phyloP scores from a whole-genome alignment of 768 basidiomycete species.

The Pulveroboletus frians region DNA sequence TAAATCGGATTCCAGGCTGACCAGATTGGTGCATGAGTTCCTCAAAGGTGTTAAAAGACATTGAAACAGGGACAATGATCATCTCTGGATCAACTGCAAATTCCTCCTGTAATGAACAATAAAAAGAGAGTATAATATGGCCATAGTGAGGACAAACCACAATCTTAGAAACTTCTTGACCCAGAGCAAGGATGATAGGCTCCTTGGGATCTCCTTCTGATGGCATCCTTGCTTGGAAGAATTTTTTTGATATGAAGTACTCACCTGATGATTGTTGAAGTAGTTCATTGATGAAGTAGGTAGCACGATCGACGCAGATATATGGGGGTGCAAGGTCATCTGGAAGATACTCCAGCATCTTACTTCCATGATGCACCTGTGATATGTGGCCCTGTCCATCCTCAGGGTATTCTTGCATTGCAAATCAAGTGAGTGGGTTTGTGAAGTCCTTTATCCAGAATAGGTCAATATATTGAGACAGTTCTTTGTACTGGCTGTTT shows the following conservation, averaged over 20 bases:
- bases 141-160: no score
- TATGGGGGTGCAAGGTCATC: slow-evolving; percentile 22
- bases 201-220: no score
- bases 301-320: slow-evolving; percentile 8
- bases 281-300: slow-evolving; percentile 20
- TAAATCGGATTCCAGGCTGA: not conserved
- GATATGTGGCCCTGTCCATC: slow-evolving; percentile 16
- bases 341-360: slow-evolving; percentile 27
- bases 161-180: no score
- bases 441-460: not conserved
- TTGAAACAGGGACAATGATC: no score
- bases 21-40: not conserved
- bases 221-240: not conserved
- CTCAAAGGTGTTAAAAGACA: no score
- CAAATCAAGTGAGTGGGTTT: slow-evolving; percentile 17
- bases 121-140: no score
- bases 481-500: no score
- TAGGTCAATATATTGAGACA: no score
- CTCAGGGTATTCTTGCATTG: slow-evolving; percentile 28
- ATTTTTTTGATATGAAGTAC: no score
- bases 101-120: no score
- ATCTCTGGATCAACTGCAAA: no score
- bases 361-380: slow-evolving; percentile 25
- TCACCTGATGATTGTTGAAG: not conserved
- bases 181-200: no score